Evolutionary conservation across 1,284 basidiomycete genomes (phyloP).

Genomic region (Rhodotorula mucilaginosa): DNA sequence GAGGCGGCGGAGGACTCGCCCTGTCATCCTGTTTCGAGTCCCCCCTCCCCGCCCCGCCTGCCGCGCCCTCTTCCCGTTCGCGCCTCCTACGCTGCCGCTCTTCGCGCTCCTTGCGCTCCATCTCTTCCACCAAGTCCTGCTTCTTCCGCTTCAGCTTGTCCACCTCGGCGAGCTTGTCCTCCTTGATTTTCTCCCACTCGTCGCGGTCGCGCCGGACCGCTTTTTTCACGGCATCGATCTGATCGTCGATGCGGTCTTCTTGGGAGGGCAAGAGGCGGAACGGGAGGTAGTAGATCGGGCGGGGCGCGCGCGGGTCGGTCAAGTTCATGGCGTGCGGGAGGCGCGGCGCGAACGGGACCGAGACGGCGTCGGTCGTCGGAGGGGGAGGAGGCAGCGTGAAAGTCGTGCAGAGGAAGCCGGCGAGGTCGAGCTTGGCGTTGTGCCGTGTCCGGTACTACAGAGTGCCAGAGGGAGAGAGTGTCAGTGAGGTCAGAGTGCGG

Average conservation of each 20-base stretch:
- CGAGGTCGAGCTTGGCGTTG: constrained; percentile 39
- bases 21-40: not conserved
- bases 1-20: not conserved
- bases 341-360: constrained; percentile 31
- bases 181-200: constrained; percentile 17
- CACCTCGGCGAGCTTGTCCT: constrained; percentile 5
- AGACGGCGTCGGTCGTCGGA: constrained; percentile 15
- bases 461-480: not conserved
- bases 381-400: constrained; percentile 17
- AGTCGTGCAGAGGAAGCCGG: constrained; percentile 42
- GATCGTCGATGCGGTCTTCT: constrained; percentile 43
- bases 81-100: constrained; percentile 24
- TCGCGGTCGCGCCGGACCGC: constrained; percentile 20
- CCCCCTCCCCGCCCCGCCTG: not conserved
- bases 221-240: constrained; percentile 24
- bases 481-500: not conserved
- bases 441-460: constrained; percentile 39
- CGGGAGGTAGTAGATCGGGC: constrained; percentile 43
- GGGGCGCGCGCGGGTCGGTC: constrained; percentile 13
- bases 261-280: constrained; percentile 40
- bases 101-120: constrained; percentile 17
- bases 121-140: constrained; percentile 9
- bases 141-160: constrained; percentile 6
- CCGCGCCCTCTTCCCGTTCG: constrained; percentile 18
- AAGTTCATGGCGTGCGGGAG: constrained; percentile 37